Percentiles rank a stretch among this genome's conserved stretches.
These are phyloP conservation scores for Coleophoma eucalyptorum DNA, from an alignment of 2,329 filamentous ascomycete species.

Conservation along the genomic window DNA sequence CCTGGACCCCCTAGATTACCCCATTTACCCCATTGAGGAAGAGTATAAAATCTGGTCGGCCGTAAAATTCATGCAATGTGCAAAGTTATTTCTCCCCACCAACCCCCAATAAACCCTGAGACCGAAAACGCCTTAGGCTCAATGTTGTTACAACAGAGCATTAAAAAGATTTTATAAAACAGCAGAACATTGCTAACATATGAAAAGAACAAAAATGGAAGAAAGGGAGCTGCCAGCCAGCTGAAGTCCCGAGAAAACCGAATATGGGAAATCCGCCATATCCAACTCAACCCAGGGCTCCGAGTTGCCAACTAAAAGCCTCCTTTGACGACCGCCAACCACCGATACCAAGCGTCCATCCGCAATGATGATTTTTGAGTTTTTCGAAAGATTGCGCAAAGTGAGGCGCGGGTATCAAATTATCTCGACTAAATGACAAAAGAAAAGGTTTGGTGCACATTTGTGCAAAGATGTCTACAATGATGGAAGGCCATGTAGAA, in stretches of 20 bases:
- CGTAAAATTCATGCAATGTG: not conserved
- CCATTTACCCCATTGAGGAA: not conserved
- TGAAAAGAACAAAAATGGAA: not conserved
- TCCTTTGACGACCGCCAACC: too few species aligned
- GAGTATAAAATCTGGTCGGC: not conserved
- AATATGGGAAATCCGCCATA: too few species aligned
- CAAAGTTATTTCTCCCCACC: not conserved
- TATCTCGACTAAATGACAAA: not conserved
- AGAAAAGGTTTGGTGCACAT: not conserved
- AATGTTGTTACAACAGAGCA: not conserved
- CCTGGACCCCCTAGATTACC: not conserved
- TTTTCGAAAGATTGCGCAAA: not conserved
- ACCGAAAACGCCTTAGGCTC: not conserved
- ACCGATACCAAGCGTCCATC: constrained; percentile 1
- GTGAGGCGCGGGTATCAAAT: not conserved
- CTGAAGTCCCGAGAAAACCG: not conserved
- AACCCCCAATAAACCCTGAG: not conserved
- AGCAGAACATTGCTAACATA: not conserved
- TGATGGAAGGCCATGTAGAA: not conserved
- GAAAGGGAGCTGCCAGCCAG: not conserved
- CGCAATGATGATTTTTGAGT: not conserved
- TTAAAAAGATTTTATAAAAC: not conserved
- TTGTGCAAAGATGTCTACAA: not conserved
- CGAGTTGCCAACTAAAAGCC: not conserved
- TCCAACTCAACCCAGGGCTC: not conserved